These are phyloP conservation scores for Trichoderma virens DNA, from an alignment of 495 filamentous ascomycete genomes.

Conservation along the genomic window DNA sequence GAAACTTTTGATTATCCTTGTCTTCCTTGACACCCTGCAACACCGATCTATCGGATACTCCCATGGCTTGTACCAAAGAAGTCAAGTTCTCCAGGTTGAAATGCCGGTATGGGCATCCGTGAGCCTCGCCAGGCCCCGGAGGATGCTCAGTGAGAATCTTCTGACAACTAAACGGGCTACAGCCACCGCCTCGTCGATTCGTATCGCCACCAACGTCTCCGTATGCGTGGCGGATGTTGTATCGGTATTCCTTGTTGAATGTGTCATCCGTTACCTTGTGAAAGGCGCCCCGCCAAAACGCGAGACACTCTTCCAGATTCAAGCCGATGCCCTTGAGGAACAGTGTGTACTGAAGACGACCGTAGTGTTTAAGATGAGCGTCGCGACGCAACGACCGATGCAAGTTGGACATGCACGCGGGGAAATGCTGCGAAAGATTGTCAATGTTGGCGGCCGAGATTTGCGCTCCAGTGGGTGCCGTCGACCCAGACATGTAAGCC, in stretches of 20 bases:
- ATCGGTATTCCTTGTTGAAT: slow-evolving; percentile 93
- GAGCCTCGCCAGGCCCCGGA: slow-evolving; percentile 74
- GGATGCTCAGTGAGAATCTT: slow-evolving; percentile 83
- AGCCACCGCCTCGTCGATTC: slow-evolving; percentile 75
- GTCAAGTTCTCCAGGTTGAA: slow-evolving; percentile 82
- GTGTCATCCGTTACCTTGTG: slow-evolving; percentile 77
- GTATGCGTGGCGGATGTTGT: slow-evolving; percentile 90
- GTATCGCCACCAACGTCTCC: slow-evolving; percentile 92
- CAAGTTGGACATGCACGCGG: slow-evolving; percentile 86
- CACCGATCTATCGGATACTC: slow-evolving; percentile 68
- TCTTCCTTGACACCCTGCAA: slow-evolving; percentile 80
- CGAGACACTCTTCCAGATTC: slow-evolving; percentile 80
- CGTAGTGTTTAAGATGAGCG: slow-evolving; percentile 85
- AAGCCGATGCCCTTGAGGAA: slow-evolving; percentile 98
- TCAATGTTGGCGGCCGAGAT: slow-evolving; percentile 78
- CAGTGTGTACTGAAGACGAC: slow-evolving; percentile 88
- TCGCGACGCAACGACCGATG: slow-evolving; percentile 78
- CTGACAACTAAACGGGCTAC: slow-evolving; percentile 86
- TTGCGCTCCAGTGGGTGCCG: slow-evolving; percentile 50
- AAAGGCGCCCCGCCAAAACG: slow-evolving; percentile 89
- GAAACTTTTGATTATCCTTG: slow-evolving; percentile 77
- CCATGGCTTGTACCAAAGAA: slow-evolving; percentile 60
- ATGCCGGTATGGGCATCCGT: slow-evolving; percentile 95
- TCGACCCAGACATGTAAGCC: slow-evolving; percentile 52
- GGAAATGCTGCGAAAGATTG: slow-evolving; percentile 77